Percentiles rank a stretch among this genome's conserved stretches.
phyloP scores from a whole-genome alignment of 805 yeast species.

The Saccharomycopsis fermentans region DNA sequence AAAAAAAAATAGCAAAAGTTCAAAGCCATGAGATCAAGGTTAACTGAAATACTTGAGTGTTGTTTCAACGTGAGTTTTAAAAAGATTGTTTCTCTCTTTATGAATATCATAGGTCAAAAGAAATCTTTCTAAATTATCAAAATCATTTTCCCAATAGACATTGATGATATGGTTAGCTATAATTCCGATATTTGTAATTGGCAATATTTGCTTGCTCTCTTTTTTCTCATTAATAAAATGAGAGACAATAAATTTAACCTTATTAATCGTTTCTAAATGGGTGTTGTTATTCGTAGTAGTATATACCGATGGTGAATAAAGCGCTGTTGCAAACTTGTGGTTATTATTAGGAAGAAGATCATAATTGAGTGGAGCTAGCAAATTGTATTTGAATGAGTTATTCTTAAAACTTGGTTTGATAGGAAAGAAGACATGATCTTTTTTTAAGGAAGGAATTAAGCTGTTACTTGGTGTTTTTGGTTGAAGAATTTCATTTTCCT shows the following conservation, averaged over 20 bases:
- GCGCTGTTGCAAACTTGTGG: background rate
- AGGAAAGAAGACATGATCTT: background rate
- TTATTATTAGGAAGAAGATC: background rate
- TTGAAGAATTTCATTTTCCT: background rate
- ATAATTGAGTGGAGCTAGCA: background rate
- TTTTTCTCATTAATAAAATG: background rate
- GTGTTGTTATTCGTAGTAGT: background rate
- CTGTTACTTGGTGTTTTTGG: background rate
- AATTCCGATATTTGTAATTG: background rate
- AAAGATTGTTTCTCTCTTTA: conserved; percentile 18
- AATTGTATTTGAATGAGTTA: background rate
- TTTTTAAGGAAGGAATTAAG: background rate
- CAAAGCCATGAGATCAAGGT: background rate
- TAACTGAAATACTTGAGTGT: conserved; percentile 3
- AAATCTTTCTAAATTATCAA: conserved; percentile 5
- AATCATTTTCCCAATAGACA: conserved; percentile 28
- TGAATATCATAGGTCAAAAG: conserved; percentile 14
- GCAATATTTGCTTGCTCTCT: background rate
- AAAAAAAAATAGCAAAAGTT: background rate
- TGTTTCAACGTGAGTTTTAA: conserved; percentile 16
- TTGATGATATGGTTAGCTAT: conserved; percentile 30
- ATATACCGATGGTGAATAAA: background rate
- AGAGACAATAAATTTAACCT: background rate
- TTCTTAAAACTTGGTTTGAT: background rate
- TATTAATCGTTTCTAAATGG: background rate